Base-by-base conservation (phyloP, 1,284 basidiomycete genomes). In the Melampsora larici-populina region DNA sequence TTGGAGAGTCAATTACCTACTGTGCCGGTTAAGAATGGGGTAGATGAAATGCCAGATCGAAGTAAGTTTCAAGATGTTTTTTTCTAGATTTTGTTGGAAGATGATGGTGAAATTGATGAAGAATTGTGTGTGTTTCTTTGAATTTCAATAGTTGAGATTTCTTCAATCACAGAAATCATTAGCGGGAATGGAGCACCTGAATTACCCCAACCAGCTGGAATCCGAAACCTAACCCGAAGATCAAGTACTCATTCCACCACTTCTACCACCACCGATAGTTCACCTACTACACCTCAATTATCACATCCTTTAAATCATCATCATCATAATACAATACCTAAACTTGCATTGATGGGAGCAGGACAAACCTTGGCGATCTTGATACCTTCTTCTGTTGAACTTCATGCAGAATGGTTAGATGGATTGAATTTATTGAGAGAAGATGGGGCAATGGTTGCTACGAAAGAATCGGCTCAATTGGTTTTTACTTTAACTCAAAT, bases 341-440 rank as follows among this genome's bases (percentile, higher is more conserved):
- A 24, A 24, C 24, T 55, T 21, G 2, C 40, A 88, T 88, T 78
- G 82, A 83, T 33, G 71, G 80, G n/a, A 91, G 92, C 81, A 88
- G 89, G 62, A 36, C 78, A 69, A 18, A 90, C 91, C 24, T 84
- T 96, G 75, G 91, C 93, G 6, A 93, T 97, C 83, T 88, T 92
- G 80, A 91, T 94, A 81, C 93, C 94, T 1, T 89, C 92, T 11
- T 92, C 95, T 83, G 87, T 89, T 71, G 90, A 91, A 24, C 87
- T 92, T 64, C 94, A 92, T 88, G 92, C 93, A 29, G 95, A 98
- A 85, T 98, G 95, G 95, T 92, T 92, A 0, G 95, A 98, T 83
- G 95, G 94, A 1, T 85, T 98, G 83, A 92, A 93, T 81, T 92
- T 96, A 88, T 78, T 83, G 29, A 86, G 91, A 64, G 86, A 89